phyloP scores from a whole-genome alignment of 169 alveolate genomes.

The Sarcocystis neurona region DNA sequence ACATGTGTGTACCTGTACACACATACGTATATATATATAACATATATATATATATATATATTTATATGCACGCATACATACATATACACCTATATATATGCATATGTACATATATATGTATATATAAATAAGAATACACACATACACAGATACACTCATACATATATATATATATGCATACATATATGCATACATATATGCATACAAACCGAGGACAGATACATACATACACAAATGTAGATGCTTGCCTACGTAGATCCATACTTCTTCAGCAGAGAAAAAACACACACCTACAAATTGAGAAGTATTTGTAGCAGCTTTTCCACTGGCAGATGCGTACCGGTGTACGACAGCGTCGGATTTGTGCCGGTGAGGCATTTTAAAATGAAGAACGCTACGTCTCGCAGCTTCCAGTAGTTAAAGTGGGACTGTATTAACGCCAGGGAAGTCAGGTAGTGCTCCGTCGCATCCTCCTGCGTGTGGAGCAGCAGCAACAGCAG shows the following conservation, averaged over 20 bases:
- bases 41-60: too few relatives aligned
- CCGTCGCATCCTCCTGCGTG: slow-evolving; percentile 71
- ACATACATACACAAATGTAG: background rate
- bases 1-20: too few relatives aligned
- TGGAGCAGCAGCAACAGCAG: background rate
- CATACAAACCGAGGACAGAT: background rate
- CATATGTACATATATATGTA: background rate
- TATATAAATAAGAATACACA: background rate
- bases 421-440: slow-evolving; percentile 74
- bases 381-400: slow-evolving; percentile 69
- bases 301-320: background rate
- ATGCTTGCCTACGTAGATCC: background rate
- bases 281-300: background rate
- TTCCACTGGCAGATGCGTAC: background rate
- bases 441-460: slow-evolving; percentile 71
- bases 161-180: background rate
- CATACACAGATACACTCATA: background rate
- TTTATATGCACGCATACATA: too few relatives aligned
- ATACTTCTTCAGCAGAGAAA: background rate
- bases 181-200: background rate
- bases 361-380: slow-evolving; percentile 53
- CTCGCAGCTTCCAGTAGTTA: slow-evolving; percentile 72
- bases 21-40: too few relatives aligned
- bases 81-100: too few relatives aligned
- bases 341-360: slow-evolving; percentile 60